phyloP scores from a whole-genome alignment of 352 stramenopile species.

The Phytophthora quininea region DNA sequence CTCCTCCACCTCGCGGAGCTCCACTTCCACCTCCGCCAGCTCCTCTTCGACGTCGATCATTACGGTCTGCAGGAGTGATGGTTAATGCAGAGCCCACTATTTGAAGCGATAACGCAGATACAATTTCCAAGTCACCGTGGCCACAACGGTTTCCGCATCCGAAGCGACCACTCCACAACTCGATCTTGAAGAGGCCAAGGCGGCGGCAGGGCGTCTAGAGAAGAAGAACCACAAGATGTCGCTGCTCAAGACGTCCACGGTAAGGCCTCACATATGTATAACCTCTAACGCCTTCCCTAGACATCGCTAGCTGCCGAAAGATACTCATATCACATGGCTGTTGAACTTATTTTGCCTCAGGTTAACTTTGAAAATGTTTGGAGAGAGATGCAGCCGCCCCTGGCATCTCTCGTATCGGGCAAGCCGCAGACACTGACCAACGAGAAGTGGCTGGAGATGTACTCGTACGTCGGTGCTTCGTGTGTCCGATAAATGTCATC shows the following conservation, averaged over 20 bases:
- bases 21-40: constrained; percentile 55
- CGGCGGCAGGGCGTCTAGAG: constrained; percentile 19
- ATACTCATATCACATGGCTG: not conserved
- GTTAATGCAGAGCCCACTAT: constrained; percentile 8
- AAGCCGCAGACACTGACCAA: constrained; percentile 71
- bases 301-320: constrained; percentile 3
- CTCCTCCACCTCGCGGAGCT: constrained; percentile 60
- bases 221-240: constrained; percentile 51
- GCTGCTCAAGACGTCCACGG: constrained; percentile 80
- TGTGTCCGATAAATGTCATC: not conserved
- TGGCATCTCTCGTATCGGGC: constrained; percentile 78
- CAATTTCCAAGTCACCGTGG: not conserved
- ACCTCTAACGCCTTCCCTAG: not conserved
- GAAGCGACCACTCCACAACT: constrained; percentile 28
- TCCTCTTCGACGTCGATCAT: constrained; percentile 46
- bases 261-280: constrained; percentile 25
- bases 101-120: constrained; percentile 2
- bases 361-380: constrained; percentile 89
- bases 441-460: constrained; percentile 88
- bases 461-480: constrained; percentile 67
- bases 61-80: constrained; percentile 17
- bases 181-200: constrained; percentile 36
- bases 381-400: constrained; percentile 80
- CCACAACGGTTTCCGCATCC: constrained; percentile 16
- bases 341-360: constrained; percentile 36